Base-by-base conservation (phyloP, 441 rosid genomes). In the Metrosideros polymorpha region DNA sequence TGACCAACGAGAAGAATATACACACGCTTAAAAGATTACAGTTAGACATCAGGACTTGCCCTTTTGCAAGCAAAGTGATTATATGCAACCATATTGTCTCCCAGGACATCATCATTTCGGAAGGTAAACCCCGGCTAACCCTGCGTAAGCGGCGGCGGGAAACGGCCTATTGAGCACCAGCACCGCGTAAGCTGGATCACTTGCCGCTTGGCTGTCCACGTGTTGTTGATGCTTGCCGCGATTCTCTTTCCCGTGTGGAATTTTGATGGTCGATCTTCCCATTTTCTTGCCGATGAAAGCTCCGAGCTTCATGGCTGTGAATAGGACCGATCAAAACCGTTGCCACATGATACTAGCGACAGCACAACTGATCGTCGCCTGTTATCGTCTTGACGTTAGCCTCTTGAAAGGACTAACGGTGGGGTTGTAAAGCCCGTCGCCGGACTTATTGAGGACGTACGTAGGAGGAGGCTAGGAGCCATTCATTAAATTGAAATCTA, bases 281-380 rank as follows among this genome's bases (percentile, higher is more conserved):
- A 93, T 77, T 87, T 89, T 94, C 89, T 88, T 90, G 82, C 95
- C 92, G 2, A 90, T 89, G 6, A 89, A 93, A 84, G 90, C n/a
- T n/a, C 98, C 98, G 29, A 95, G n/a, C 92, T 93, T 94, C 93
- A 94, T 87, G 29, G 95, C 93, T 30, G 97, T 92, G 82, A 97
- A 91, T 5, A 97, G n/a, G 83, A 47, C 98, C 97, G 82, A 94
- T 85, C n/a, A n/a, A n/a, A n/a, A n/a, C n/a, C n/a, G n/a, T n/a
- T n/a, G n/a, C n/a, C n/a, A n/a, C n/a, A 57, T 6, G 63, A 57
- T 0, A 12, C 32, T 57, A 57, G 63, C 13, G 32, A 13, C 18
- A 29, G 32, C 18, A 0, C 32, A n/a, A 7, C 63, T n/a, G 63
- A 12, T 57, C 63, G 8, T n/a, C 32, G 18, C 4, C 61, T 27